Conservation (phyloP, 345 rosid genomes). For the Sonneratia caseolaris region DNA sequence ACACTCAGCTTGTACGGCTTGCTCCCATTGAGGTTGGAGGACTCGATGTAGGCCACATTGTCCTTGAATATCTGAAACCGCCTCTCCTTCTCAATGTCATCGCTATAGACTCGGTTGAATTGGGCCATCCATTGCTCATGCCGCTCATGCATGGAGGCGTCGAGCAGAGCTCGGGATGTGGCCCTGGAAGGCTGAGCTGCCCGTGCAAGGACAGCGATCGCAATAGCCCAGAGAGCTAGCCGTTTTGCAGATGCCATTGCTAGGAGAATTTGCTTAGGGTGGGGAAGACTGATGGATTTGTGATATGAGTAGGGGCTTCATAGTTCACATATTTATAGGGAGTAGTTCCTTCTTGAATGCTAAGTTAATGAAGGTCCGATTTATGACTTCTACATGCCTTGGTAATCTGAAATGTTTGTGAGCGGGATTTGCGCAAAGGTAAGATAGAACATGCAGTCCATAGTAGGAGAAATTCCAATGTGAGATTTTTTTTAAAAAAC, state of each 20-base stretch:
- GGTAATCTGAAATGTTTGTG: background rate
- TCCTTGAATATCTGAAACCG: constrained; percentile 17
- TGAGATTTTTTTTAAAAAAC: too few species aligned
- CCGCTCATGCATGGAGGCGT: constrained; percentile 8
- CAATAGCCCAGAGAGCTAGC: background rate
- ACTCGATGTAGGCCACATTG: constrained; percentile 11
- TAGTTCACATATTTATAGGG: background rate
- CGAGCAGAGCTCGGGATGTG: constrained; percentile 4
- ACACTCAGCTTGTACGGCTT: constrained; percentile 5
- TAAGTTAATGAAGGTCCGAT: background rate
- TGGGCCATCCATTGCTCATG: constrained; percentile 18
- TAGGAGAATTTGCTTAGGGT: background rate
- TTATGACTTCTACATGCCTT: background rate
- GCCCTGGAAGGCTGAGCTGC: constrained; percentile 1
- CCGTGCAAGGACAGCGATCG: background rate
- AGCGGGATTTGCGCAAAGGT: background rate
- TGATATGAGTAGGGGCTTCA: background rate
- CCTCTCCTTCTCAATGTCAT: constrained; percentile 12
- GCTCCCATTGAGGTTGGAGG: background rate
- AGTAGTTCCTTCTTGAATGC: too few species aligned
- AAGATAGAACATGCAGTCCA: background rate
- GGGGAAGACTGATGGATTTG: background rate
- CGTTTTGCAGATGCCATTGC: constrained; percentile 1
- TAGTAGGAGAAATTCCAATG: too few species aligned
- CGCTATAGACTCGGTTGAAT: constrained; percentile 7